A percentile compares a stretch with the other conserved stretches of the same genome.
These are phyloP conservation scores for Betula pendula DNA, from an alignment of 306 rosid species.

Conservation along the genomic window DNA sequence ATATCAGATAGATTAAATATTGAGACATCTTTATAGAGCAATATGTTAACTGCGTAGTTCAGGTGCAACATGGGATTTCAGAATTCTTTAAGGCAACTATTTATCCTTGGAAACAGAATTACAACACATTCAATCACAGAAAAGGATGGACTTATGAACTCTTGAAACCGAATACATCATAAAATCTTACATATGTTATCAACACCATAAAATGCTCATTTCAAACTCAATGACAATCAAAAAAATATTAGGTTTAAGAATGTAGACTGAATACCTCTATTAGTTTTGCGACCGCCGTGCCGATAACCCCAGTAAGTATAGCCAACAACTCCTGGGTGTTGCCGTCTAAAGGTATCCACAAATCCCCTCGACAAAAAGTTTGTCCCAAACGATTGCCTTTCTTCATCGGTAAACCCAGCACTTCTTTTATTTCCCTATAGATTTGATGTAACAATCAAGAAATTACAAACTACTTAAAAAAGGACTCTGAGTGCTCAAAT, in stretches of 20 bases:
- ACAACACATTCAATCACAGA: background rate
- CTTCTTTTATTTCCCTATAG: conserved; percentile 84
- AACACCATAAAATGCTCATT: background rate
- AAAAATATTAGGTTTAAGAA: conserved; percentile 2
- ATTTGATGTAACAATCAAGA: conserved; percentile 21
- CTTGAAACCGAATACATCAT: background rate
- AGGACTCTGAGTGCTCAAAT: background rate
- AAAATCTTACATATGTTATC: too few species aligned
- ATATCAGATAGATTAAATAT: background rate
- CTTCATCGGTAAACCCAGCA: conserved; percentile 94
- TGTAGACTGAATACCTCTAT: conserved; percentile 56
- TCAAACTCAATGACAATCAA: conserved; percentile 3
- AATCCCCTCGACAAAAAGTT: conserved; percentile 80
- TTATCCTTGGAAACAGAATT: background rate
- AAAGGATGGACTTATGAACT: background rate
- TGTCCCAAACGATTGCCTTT: conserved; percentile 72
- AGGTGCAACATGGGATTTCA: background rate
- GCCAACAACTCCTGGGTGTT: conserved; percentile 85
- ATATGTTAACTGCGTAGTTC: background rate
- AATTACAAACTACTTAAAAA: background rate
- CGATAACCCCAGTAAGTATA: conserved; percentile 96
- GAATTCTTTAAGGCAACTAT: background rate
- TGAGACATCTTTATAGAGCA: background rate
- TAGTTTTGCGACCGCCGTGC: conserved; percentile 77
- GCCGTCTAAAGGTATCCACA: conserved; percentile 84